Evolutionary conservation across 768 basidiomycete species (phyloP).

Genomic region (Candolleomyces aberdarensis): DNA sequence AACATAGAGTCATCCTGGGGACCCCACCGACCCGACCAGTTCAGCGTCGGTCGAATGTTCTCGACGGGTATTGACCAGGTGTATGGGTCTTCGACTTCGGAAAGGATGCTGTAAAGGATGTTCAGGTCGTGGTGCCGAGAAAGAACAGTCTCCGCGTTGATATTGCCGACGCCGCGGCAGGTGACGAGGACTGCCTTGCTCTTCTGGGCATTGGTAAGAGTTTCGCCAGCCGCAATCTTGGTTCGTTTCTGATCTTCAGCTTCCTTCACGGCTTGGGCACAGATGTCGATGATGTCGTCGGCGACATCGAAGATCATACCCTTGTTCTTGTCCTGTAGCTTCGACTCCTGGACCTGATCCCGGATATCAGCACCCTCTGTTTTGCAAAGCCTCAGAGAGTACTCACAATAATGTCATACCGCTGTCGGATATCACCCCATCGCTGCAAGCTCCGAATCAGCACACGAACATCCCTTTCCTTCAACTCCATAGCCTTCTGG

Average conservation of each 20-base stretch:
- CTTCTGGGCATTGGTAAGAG: conserved; percentile 88
- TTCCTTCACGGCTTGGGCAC: conserved; percentile 78
- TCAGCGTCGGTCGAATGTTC: conserved; percentile 88
- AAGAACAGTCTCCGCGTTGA: conserved; percentile 97
- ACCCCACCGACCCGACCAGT: conserved; percentile 97
- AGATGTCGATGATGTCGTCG: conserved; percentile 89
- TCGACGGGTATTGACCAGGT: conserved; percentile 89
- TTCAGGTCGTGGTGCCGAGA: conserved; percentile 86
- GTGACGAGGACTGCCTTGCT: conserved; percentile 96
- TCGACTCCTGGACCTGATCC: conserved; percentile 78
- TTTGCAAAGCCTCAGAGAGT: conserved; percentile 1
- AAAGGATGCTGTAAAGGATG: conserved; percentile 80
- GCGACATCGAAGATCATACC: conserved; percentile 87
- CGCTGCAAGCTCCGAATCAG: conserved; percentile 92
- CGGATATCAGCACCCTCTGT: conserved; percentile 1
- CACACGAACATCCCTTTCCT: conserved; percentile 95
- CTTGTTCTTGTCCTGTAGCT: conserved; percentile 91
- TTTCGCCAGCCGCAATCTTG: conserved; percentile 78
- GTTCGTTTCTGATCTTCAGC: conserved; percentile 78
- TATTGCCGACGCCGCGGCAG: conserved; percentile 84
- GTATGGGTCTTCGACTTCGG: conserved; percentile 68
- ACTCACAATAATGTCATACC: conserved; percentile 92
- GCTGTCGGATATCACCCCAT: conserved; percentile 95
- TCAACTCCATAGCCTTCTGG: conserved; percentile 94
- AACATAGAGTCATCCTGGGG: conserved; percentile 92